These are phyloP conservation scores for Colletotrichum caudatum DNA, from an alignment of 2,329 filamentous ascomycete species.

Conservation along the genomic window DNA sequence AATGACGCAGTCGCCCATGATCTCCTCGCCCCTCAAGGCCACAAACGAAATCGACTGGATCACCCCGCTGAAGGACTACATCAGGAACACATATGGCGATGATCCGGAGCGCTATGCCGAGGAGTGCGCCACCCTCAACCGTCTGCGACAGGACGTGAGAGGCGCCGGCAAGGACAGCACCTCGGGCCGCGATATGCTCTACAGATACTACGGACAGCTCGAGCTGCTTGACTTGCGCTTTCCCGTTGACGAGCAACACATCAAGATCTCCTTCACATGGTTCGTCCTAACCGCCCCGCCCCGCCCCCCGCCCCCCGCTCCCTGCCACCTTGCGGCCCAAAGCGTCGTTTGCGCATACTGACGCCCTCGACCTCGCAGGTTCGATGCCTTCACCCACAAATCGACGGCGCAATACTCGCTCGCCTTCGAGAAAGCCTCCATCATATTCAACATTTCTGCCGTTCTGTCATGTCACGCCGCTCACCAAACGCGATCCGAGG, in stretches of 20 bases:
- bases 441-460: conserved; percentile 99
- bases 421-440: conserved; percentile 97
- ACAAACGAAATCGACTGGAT: conserved; percentile 99
- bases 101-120: conserved; percentile 96
- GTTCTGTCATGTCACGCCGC: conserved; percentile 96
- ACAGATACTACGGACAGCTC: conserved; percentile 97
- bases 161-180: conserved; percentile 97
- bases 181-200: conserved; percentile 90
- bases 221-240: conserved; percentile 95
- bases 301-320: conserved; percentile 6
- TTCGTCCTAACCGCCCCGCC: conserved; percentile 56
- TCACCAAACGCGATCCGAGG: conserved; percentile 90
- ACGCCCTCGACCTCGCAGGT: conserved; percentile 67
- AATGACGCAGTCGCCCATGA: conserved; percentile 93
- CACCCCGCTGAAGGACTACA: conserved; percentile 90
- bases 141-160: conserved; percentile 97
- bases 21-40: conserved; percentile 90
- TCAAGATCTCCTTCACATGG: conserved; percentile 99
- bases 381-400: conserved; percentile 99
- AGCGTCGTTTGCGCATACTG: conserved; percentile 5
- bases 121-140: conserved; percentile 94
- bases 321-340: neutral
- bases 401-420: conserved; percentile 96
- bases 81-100: conserved; percentile 92
- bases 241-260: conserved; percentile 97